phyloP scores from a whole-genome alignment of 129 eudicot genomes.

The Centrapalus pauciflorus region DNA sequence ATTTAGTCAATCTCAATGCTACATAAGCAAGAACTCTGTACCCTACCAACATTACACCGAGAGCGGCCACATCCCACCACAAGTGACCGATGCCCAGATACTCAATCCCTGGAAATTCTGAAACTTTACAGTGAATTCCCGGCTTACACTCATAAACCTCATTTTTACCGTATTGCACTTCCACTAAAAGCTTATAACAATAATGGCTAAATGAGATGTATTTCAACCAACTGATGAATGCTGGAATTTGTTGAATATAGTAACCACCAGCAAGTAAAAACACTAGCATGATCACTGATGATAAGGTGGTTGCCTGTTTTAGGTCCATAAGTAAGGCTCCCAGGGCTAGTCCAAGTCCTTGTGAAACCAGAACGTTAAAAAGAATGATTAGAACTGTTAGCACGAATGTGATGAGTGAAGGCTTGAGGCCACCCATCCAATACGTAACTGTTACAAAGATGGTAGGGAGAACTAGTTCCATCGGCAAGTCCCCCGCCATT shows the following conservation, averaged over 20 bases:
- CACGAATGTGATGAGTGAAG: conserved; percentile 55
- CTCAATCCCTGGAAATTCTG: conserved; percentile 65
- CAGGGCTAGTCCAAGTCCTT: conserved; percentile 89
- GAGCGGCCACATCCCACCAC: conserved; percentile 68
- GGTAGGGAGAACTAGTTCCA: conserved; percentile 91
- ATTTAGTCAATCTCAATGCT: conserved; percentile 64
- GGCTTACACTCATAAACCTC: conserved; percentile 68
- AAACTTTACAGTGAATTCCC: conserved; percentile 46
- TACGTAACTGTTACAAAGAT: conserved; percentile 59
- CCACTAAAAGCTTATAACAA: conserved; percentile 76
- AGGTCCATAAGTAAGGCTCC: conserved; percentile 91
- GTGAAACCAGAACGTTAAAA: conserved; percentile 87
- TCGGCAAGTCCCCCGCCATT: conserved; percentile 80
- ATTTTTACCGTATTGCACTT: conserved; percentile 55
- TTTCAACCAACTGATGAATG: conserved; percentile 71
- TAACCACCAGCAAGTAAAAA: conserved; percentile 83
- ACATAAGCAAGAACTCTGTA: conserved; percentile 81
- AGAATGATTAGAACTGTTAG: conserved; percentile 66
- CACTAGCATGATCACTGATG: conserved; percentile 87
- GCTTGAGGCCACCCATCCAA: conserved; percentile 95
- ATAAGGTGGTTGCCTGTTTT: conserved; percentile 74
- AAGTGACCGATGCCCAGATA: conserved; percentile 47
- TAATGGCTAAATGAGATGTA: conserved; percentile 82
- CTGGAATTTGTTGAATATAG: conserved; percentile 78
- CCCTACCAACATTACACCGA: conserved; percentile 74